Base-by-base conservation (phyloP, 805 yeast genomes). In the Nakazawaea populi region DNA sequence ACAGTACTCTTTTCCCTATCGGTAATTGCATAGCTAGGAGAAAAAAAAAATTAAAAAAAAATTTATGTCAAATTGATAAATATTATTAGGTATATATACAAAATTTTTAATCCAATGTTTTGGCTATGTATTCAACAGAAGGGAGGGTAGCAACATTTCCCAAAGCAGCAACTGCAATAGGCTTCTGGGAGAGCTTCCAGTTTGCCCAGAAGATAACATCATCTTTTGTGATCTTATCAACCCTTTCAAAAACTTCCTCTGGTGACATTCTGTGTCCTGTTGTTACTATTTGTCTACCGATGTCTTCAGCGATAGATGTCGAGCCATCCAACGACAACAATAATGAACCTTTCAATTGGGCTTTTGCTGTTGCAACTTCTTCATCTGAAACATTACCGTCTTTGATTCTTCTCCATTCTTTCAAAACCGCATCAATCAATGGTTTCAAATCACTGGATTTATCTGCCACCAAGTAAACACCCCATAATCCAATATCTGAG, bases 401-500 rank as follows among this genome's bases (percentile, higher is more conserved):
- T 64, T 87, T 85, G 53, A 94, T 76, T 61, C 97, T 79, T 54
- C 79, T 80, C 98, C 98, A 94, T 72, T 94, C 98, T 58, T 79
- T 78, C 57, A 87, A 68, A 27, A 92, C 80, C 54, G 88, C 89
- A 60, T 85, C 82, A 36, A 89, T 78, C 47, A 91, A 79, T 38
- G 79, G 74, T 56, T 79, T 82, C 58, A 88, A 73, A 56, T 87
- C 74, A 32, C 82, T 76, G 55, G 77, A 77, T 62, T 83, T 84
- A 59, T 92, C 97, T 27, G 95, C 82, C 6, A 89, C 89, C 54
- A 94, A 76, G 65, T 94, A 94, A 60, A 92, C 85, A 36, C 99
- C 99, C 97, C 97, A 92, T 49, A 94, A 73, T 7, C 99, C 99
- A 10, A 97, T 87, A 70, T 94, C 99, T 9, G 97, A 91, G 69